Evolutionary conservation across 2,329 filamentous ascomycete species (phyloP), one percentile per base, ranked within the genome.

Genomic region (Periconia sp.): DNA sequence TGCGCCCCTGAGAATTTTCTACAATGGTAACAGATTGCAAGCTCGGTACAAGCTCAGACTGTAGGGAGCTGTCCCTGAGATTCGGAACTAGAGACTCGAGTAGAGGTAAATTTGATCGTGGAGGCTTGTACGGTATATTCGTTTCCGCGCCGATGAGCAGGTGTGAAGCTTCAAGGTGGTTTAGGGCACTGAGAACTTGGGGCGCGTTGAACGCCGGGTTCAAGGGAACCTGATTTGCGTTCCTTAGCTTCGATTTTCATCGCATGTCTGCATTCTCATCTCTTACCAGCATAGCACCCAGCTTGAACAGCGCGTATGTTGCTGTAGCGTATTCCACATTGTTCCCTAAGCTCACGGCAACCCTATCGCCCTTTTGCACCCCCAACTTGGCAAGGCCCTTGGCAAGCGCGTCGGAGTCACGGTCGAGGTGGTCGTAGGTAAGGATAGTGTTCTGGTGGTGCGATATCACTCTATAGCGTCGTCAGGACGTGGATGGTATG

Each of bases 261-360:
- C 23, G 18, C 13, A 45, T 27, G 23, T 27, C 8, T 18, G 2
- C 43, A 14, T 17, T 41, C 9, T 40, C 3, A 35, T 47, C 6
- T 18, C 76, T 56, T 70, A 85, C 92, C 57, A 97, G 79, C 47
- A 97, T 85, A 20, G 91, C 93, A n/a, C 94, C 94, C 10, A 97
- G 82, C 74, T 97, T 97, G 79, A 93, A 96, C 50, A 94, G 74
- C 1, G 92, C 92, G 74, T 97, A 97, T 6, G 89, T 93, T 18
- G 74, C 71, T 81, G 88, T 87, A 2, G 90, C 91, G 70, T 91
- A 93, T 73, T 96, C 92, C 62, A 88, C 79, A 41, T 86, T 87
- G 74, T 96, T 97, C 15, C 93, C 93, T 48, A 97, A 77, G 55
- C 88, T 93, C 23, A 97, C 85, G 14, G 90, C 92, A 11, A 97